Percentiles rank a stretch among this genome's conserved stretches.
Conservation (phyloP, 2,329 filamentous ascomycete species). For the Hypomyces perniciosus region DNA sequence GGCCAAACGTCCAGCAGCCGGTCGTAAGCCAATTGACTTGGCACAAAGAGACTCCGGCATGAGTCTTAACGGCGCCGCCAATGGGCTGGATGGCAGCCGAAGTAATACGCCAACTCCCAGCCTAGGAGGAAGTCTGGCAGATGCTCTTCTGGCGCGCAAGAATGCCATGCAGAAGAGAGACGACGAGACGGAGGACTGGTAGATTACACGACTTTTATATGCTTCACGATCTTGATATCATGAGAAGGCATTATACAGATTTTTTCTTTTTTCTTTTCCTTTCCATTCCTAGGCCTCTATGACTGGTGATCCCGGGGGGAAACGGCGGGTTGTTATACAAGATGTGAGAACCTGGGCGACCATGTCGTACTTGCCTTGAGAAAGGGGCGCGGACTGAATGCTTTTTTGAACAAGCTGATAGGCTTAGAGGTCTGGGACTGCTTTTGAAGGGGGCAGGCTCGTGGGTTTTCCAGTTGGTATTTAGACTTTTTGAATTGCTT, state of each 20-base stretch:
- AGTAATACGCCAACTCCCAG: conserved; percentile 67
- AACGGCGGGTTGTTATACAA: background rate
- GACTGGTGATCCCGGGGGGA: background rate
- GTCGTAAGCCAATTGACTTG: conserved; percentile 63
- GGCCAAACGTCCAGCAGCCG: conserved; percentile 68
- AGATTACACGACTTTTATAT: conserved; percentile 12
- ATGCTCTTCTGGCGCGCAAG: conserved; percentile 71
- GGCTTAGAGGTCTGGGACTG: background rate
- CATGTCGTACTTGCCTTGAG: conserved; percentile 1
- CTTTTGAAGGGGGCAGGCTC: background rate
- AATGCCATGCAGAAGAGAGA: conserved; percentile 67
- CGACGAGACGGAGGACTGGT: conserved; percentile 68
- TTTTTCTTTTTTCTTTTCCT: conserved; percentile 10
- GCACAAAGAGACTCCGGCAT: conserved; percentile 67
- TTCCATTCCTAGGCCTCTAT: background rate
- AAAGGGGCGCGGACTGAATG: conserved; percentile 3
- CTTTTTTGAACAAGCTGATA: too few species aligned
- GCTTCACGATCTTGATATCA: conserved; percentile 4
- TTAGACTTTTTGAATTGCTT: conserved; percentile 1
- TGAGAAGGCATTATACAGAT: conserved; percentile 5
- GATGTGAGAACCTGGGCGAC: conserved; percentile 1
- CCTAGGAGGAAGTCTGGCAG: conserved; percentile 67
- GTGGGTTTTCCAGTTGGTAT: background rate
- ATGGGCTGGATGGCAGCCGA: conserved; percentile 55
- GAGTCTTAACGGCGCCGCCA: conserved; percentile 50